Percentiles rank a stretch among this genome's conserved stretches.
Conservation (phyloP, 2,329 filamentous ascomycete species). For the Clonostachys sp. region DNA sequence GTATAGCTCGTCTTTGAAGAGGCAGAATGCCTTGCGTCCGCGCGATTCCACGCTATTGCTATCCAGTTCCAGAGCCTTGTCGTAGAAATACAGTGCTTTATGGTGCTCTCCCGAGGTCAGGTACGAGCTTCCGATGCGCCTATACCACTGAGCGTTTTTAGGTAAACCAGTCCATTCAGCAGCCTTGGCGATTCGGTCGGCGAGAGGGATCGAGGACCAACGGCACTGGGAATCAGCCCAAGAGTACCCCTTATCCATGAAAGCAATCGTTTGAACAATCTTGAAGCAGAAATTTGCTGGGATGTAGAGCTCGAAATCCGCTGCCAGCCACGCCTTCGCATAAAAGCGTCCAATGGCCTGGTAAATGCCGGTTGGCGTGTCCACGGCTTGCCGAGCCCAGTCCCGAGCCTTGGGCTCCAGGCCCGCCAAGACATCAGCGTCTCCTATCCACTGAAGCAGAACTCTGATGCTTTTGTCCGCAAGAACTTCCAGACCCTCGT, state of each 20-base stretch:
- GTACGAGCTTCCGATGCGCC: conserved; percentile 32
- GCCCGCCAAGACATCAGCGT: conserved; percentile 20
- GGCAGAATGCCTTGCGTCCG: conserved; percentile 34
- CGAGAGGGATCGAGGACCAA: conserved; percentile 27
- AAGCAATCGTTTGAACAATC: conserved; percentile 33
- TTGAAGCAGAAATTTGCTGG: conserved; percentile 35
- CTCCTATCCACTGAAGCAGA: conserved; percentile 26
- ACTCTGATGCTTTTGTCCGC: conserved; percentile 29
- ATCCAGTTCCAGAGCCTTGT: conserved; percentile 27
- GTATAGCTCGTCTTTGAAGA: conserved; percentile 26
- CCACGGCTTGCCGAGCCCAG: conserved; percentile 19
- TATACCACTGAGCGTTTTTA: conserved; percentile 28
- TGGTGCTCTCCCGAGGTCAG: conserved; percentile 25
- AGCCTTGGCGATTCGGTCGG: conserved; percentile 26
- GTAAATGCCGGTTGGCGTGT: conserved; percentile 21
- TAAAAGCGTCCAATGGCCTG: conserved; percentile 31
- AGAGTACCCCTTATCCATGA: conserved; percentile 27
- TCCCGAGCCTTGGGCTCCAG: conserved; percentile 17
- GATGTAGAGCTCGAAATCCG: conserved; percentile 25
- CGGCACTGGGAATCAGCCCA: conserved; percentile 27
- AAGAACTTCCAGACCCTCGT: conserved; percentile 34
- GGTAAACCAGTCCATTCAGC: conserved; percentile 26
- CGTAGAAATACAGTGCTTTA: conserved; percentile 26
- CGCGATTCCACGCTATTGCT: conserved; percentile 28
- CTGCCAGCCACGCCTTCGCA: conserved; percentile 29